Evolutionary conservation across 768 basidiomycete species (phyloP), one percentile per base, ranked within the genome.

Genomic region (Dendrothele bispora): DNA sequence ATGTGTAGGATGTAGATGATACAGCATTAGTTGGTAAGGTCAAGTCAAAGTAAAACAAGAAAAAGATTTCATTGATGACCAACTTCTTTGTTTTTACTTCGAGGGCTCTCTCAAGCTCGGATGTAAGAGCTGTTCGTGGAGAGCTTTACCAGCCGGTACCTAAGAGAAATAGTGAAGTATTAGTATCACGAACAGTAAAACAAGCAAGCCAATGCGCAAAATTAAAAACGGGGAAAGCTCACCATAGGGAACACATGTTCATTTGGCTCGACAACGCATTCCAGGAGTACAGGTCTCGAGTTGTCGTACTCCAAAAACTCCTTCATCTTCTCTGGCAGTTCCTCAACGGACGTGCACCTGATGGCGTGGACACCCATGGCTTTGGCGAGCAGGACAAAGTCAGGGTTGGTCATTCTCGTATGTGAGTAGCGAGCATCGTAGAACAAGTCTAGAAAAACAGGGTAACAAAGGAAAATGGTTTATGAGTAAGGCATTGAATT

Each of bases 361-460:
- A 98, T 83, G 18, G 89, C 95, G 59, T 97, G 92, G 22, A 95
- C 89, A 44, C 85, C 81, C 95, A 98, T 98, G 4, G 95, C 77
- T 57, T 84, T 72, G 15, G 95, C 91, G 28, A 99, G 83, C 54
- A 82, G 76, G 58, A 95, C 83, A 65, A 98, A 98, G 71, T 98
- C 86, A 6, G 97, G 97, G 70, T 98, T 98, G 28, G 71, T 83
- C 97, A 98, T 98, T 48, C 74, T 71, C 3, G 97, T 98, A 71
- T 98, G 95, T 18, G 95, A 94, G 69, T 98, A 95, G n/a, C 97
- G 84, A 28, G 84, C 78, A 49, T 95, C 89, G 68, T 98, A 99
- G 78, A 99, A 99, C 10, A 99, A 80, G 66, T 98, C 95, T 72
- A 30, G 22, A 32, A 24, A 37, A 46, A n/a, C 21, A 26, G 39